Base-by-base conservation (phyloP, 2,329 filamentous ascomycete genomes). In the Ceratocystis papillata region DNA sequence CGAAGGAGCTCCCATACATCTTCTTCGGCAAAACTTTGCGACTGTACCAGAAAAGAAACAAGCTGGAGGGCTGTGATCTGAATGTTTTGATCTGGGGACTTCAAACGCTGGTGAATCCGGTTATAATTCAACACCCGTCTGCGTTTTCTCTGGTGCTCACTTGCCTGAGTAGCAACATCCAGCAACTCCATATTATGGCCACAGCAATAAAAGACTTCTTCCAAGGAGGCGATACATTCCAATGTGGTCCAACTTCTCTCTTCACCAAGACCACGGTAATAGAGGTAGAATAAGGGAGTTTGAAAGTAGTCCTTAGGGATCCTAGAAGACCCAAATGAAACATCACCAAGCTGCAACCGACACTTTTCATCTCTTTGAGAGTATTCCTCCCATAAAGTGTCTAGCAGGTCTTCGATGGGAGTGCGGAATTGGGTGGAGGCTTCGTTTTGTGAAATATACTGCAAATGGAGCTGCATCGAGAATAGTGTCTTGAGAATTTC, bases 301-400 rank as follows among this genome's bases (percentile, higher is more conserved):
- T 75, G 75, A 64, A 81, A 82, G 70, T 75, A 78, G 70, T 78
- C 75, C 64, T 70, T 67, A 69, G 79, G 72, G 72, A 77, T 71
- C 72, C 73, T 70, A 71, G 79, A 73, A 70, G 78, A 70, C 59
- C 80, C 72, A 69, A 89, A 88, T 0, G 80, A 77, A 30, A 96
- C 73, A 71, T 96, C 89, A 68, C 89, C 85, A n/a, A 95, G 76
- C 69, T 90, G 87, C 10, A 97, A 79, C 46, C 87, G 83, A 61
- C 89, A 86, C 67, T 84, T 84, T 61, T 88, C 85, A 45, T 84
- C 79, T 68, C 90, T 82, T 69, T 80, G 86, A 3, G 83, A 80
- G 74, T 97, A 97, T 71, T 96, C 93, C 7, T 77, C 77, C 77
- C 87, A 87, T n/a, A 99, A 76, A 3, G 81, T 79, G 57, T 91